Percentiles rank a stretch among this genome's conserved stretches.
Evolutionary conservation across 2,329 filamentous ascomycete genomes (phyloP).

Genomic region (Aureobasidium sp.): DNA sequence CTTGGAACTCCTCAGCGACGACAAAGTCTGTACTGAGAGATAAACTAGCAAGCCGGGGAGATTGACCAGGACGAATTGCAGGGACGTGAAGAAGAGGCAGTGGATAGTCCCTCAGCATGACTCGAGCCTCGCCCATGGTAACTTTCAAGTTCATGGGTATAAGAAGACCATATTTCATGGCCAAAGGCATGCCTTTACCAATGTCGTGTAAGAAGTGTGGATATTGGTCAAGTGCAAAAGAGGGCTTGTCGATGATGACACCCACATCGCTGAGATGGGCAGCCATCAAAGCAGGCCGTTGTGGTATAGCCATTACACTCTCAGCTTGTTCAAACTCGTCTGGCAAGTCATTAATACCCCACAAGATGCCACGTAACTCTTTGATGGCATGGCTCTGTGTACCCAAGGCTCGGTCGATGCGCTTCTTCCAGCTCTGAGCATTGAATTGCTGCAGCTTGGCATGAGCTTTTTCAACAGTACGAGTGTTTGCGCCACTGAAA

Average conservation of each 20-base stretch:
- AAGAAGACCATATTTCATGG: conserved; percentile 83
- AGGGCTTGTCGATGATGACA: conserved; percentile 81
- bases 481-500: conserved; percentile 62
- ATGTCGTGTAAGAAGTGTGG: conserved; percentile 78
- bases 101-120: conserved; percentile 88
- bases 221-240: conserved; percentile 73
- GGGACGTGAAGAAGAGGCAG: conserved; percentile 87
- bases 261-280: conserved; percentile 74
- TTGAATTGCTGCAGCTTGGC: conserved; percentile 70
- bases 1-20: conserved; percentile 85
- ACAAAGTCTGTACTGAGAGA: conserved; percentile 87
- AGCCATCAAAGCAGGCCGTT: conserved; percentile 74
- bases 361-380: conserved; percentile 71
- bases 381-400: conserved; percentile 65
- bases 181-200: conserved; percentile 91
- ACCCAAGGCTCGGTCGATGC: conserved; percentile 69
- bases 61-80: conserved; percentile 68
- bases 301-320: conserved; percentile 74
- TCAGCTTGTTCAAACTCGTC: conserved; percentile 78
- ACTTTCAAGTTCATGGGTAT: conserved; percentile 85
- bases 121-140: conserved; percentile 79
- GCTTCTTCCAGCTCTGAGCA: conserved; percentile 81
- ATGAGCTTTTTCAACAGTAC: conserved; percentile 69
- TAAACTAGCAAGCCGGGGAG: conserved; percentile 68
- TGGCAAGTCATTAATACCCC: conserved; percentile 70